These are phyloP conservation scores for Aspergillus phoenicis DNA, from an alignment of 2,329 filamentous ascomycete genomes.

Conservation along the genomic window DNA sequence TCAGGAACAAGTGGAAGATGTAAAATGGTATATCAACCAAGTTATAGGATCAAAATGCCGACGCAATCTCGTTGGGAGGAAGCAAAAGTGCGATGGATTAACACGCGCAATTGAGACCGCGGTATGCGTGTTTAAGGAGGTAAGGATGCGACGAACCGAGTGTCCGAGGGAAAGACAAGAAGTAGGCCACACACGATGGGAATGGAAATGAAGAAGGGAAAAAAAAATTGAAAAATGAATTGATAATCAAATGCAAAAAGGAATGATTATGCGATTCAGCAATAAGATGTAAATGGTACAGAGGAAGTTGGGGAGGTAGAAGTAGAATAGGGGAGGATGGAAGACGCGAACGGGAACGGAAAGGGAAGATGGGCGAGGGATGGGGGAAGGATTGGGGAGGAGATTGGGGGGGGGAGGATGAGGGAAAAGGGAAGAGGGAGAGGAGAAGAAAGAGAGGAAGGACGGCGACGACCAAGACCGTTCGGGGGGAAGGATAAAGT, in stretches of 20 bases:
- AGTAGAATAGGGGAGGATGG: conserved; percentile 16
- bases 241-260: conserved; percentile 11
- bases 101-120: conserved; percentile 10
- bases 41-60: background rate
- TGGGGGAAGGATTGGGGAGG: conserved; percentile 19
- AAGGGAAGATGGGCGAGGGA: conserved; percentile 25
- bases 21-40: background rate
- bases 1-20: conserved; percentile 5
- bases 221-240: background rate
- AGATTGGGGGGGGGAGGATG: conserved; percentile 24
- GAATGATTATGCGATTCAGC: conserved; percentile 14
- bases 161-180: conserved; percentile 21
- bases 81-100: conserved; percentile 13
- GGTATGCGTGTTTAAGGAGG: conserved; percentile 14
- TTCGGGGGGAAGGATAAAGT: conserved; percentile 21
- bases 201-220: too few relatives aligned
- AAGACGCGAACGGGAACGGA: conserved; percentile 20
- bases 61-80: background rate
- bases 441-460: conserved; percentile 11
- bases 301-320: conserved; percentile 18
- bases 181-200: conserved; percentile 14
- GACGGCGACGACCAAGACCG: conserved; percentile 4
- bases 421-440: conserved; percentile 11
- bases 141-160: conserved; percentile 26
- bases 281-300: conserved; percentile 13